These are phyloP conservation scores for Clarireedia monteithiana DNA, from an alignment of 2,329 filamentous ascomycete species.

Conservation along the genomic window DNA sequence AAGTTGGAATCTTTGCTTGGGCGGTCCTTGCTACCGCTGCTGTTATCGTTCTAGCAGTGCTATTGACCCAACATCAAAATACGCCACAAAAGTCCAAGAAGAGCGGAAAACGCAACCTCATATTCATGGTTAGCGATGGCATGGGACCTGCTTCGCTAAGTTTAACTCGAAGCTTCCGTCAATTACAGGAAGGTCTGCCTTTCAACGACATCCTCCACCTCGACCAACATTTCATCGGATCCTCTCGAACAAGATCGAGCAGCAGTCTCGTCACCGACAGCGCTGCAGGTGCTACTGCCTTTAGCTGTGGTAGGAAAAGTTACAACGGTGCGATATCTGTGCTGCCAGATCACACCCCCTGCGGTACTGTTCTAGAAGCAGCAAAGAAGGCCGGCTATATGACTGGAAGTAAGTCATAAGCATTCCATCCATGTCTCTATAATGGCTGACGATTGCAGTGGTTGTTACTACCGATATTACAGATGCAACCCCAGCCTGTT, in stretches of 20 bases:
- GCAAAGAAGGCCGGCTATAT: conserved; percentile 86
- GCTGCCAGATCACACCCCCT: conserved; percentile 75
- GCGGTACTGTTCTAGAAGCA: conserved; percentile 87
- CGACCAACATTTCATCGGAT: conserved; percentile 85
- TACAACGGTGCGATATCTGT: conserved; percentile 96
- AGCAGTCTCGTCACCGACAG: conserved; percentile 88
- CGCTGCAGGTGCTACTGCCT: conserved; percentile 93
- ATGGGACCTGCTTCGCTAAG: conserved; percentile 93
- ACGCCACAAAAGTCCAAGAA: conserved; percentile 26
- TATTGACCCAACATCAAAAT: conserved; percentile 58
- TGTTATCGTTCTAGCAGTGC: conserved; percentile 73
- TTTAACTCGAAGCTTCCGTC: conserved; percentile 78
- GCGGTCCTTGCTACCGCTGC: conserved; percentile 71
- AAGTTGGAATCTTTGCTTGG: conserved; percentile 74
- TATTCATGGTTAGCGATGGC: conserved; percentile 99
- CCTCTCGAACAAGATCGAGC: conserved; percentile 76
- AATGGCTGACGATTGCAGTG: conserved; percentile 33
- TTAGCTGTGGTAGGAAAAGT: conserved; percentile 85
- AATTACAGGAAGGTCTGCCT: conserved; percentile 65
- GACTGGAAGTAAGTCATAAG: conserved; percentile 49
- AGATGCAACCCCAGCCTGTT: conserved; percentile 93
- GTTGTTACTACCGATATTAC: conserved; percentile 94
- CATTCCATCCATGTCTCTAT: not conserved
- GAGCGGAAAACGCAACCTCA: conserved; percentile 75
- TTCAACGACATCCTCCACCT: conserved; percentile 68